Evolutionary conservation across 2,329 filamentous ascomycete species (phyloP).

Genomic region (Colletotrichum lindemuthianum): DNA sequence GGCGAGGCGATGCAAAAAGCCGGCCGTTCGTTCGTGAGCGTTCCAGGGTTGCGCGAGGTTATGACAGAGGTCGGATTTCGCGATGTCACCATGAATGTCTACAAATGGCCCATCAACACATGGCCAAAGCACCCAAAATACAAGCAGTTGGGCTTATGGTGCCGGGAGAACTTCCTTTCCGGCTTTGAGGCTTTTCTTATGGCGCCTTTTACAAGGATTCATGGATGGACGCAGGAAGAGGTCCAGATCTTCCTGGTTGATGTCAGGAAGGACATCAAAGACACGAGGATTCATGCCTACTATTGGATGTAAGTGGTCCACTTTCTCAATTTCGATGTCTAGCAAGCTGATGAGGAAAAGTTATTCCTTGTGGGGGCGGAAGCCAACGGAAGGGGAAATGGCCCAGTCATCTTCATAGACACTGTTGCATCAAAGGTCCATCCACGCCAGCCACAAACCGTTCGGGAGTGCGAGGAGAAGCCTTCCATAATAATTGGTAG

Average conservation of each 20-base stretch:
- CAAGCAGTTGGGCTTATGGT: constrained; percentile 48
- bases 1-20: not conserved
- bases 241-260: constrained; percentile 46
- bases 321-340: not conserved
- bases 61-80: constrained; percentile 59
- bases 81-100: constrained; percentile 46
- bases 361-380: too few relatives aligned
- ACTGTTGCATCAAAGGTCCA: too few relatives aligned
- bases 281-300: constrained; percentile 47
- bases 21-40: constrained; percentile 38
- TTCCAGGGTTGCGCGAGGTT: constrained; percentile 45
- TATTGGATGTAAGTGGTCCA: constrained; percentile 47
- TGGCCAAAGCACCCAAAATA: constrained; percentile 47
- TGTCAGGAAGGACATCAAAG: constrained; percentile 46
- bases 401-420: too few relatives aligned
- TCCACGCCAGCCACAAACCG: too few relatives aligned
- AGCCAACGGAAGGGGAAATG: too few relatives aligned
- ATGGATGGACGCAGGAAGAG: constrained; percentile 46
- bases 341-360: too few relatives aligned
- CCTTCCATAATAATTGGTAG: too few relatives aligned
- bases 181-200: constrained; percentile 48
- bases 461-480: too few relatives aligned
- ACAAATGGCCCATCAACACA: constrained; percentile 47
- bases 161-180: constrained; percentile 44
- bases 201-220: constrained; percentile 45